Percentiles rank a stretch among this genome's conserved stretches.
Conservation (phyloP, 768 basidiomycete species). For the Pleurotus cornucopiae region DNA sequence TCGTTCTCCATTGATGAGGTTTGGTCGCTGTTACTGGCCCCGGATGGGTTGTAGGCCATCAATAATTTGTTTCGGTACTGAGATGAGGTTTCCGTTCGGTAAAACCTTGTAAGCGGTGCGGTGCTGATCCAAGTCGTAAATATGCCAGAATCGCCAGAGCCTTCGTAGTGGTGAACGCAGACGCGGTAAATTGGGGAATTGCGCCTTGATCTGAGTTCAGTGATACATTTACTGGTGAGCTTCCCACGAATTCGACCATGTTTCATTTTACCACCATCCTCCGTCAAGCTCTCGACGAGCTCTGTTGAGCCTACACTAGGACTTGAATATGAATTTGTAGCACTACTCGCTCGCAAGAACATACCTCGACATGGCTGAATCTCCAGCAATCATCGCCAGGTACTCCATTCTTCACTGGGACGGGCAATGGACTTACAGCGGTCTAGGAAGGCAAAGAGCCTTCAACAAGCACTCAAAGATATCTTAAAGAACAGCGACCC, state of each 20-base stretch:
- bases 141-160: too few relatives aligned
- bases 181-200: background rate
- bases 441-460: constrained; percentile 71
- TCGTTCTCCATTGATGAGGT: constrained; percentile 9
- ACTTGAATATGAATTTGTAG: constrained; percentile 2
- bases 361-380: constrained; percentile 35
- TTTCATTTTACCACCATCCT: constrained; percentile 4
- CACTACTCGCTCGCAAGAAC: background rate
- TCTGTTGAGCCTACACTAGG: constrained; percentile 1
- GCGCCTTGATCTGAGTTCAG: background rate
- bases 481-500: constrained; percentile 70
- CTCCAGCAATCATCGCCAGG: constrained; percentile 40
- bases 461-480: constrained; percentile 73
- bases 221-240: background rate
- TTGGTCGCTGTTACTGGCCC: background rate
- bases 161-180: too few relatives aligned
- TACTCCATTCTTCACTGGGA: constrained; percentile 20
- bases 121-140: too few relatives aligned
- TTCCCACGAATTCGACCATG: background rate
- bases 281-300: constrained; percentile 3
- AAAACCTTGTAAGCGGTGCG: too few relatives aligned
- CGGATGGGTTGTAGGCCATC: background rate
- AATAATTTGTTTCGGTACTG: too few relatives aligned
- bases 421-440: constrained; percentile 11
- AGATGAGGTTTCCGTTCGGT: too few relatives aligned